Base-by-base conservation (phyloP, 768 basidiomycete genomes). In the Hydnomerulius pinastri region DNA sequence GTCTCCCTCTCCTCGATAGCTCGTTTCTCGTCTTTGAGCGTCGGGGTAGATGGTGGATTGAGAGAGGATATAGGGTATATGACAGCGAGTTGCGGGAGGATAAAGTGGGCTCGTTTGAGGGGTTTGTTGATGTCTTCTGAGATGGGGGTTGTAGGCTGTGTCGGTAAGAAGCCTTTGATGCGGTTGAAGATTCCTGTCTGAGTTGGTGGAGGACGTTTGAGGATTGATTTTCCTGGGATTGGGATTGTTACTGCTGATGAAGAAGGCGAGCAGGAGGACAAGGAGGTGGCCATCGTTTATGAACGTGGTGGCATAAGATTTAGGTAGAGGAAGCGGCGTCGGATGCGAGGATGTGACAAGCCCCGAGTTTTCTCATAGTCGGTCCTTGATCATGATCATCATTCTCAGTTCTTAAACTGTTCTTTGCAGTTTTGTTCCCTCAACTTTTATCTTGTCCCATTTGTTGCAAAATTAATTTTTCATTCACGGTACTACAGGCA, bases 91-190 rank as follows among this genome's bases (percentile, higher is more conserved):
- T 89, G 80, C 0, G 91, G 91, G 11, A 97, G 74, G 56, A 96
- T 90, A 65, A 98, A 98, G 60, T 96, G 90, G 0, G 95, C 97
- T 43, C 90, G 73, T 63, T 90, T 92, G 55, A 96, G 77, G 10
- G 90, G 82, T 60, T 77, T 81, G 29, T 70, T 67, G 39, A 81
- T 74, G 61, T 81, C 81, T 43, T 68, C 69, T n/a, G 62, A 23
- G 32, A 33, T 13, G 3, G 55, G 48, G 10, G 56, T 17, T 3
- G 71, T 48, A 24, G 71, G 72, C 54, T 80, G 83, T 0, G 79
- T 79, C 12, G 88, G 89, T 20, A 92, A 72, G 64, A 91, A 85
- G 50, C 84, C 81, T 37, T 84, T 85, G 63, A 91, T 77, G 47
- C 87, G 82, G 18, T 83, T 83, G 66, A 92, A 81, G 48, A 92